Evolutionary conservation across 306 rosid genomes (phyloP).

Genomic region (Vachellia pachyceras): DNA sequence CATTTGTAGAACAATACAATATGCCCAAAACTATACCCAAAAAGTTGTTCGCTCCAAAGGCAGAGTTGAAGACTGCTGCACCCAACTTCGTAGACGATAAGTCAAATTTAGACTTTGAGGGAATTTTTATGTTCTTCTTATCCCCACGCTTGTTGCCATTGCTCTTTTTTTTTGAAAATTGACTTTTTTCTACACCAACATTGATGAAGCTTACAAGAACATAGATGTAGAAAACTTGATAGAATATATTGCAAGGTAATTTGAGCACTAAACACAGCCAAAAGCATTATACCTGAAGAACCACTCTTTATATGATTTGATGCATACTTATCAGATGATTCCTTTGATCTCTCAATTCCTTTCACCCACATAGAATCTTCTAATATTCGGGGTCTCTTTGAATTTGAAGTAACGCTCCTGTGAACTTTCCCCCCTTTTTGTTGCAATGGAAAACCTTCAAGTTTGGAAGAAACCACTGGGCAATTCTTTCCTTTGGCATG

Average conservation of each 20-base stretch:
- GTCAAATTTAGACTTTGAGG: constrained; percentile 75
- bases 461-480: constrained; percentile 46
- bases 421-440: constrained; percentile 61
- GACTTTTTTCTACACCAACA: constrained; percentile 65
- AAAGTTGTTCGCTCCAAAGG: constrained; percentile 72
- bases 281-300: constrained; percentile 63
- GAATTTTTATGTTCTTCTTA: constrained; percentile 73
- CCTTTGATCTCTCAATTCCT: constrained; percentile 62
- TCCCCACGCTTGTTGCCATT: constrained; percentile 77
- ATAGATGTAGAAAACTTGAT: constrained; percentile 15
- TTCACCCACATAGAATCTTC: constrained; percentile 50
- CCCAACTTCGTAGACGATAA: constrained; percentile 72
- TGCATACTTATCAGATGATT: constrained; percentile 58
- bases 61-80: constrained; percentile 61
- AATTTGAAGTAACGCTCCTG: constrained; percentile 54
- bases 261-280: background rate
- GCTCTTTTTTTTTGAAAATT: constrained; percentile 67
- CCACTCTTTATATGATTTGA: constrained; percentile 53
- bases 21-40: constrained; percentile 60
- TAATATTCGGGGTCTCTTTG: constrained; percentile 64
- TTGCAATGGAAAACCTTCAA: constrained; percentile 53
- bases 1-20: constrained; percentile 7
- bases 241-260: background rate
- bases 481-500: constrained; percentile 50
- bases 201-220: constrained; percentile 30